A percentile compares a stretch with the other conserved stretches of the same genome.
Conservation (phyloP, 345 rosid genomes). For the Draba incana region DNA sequence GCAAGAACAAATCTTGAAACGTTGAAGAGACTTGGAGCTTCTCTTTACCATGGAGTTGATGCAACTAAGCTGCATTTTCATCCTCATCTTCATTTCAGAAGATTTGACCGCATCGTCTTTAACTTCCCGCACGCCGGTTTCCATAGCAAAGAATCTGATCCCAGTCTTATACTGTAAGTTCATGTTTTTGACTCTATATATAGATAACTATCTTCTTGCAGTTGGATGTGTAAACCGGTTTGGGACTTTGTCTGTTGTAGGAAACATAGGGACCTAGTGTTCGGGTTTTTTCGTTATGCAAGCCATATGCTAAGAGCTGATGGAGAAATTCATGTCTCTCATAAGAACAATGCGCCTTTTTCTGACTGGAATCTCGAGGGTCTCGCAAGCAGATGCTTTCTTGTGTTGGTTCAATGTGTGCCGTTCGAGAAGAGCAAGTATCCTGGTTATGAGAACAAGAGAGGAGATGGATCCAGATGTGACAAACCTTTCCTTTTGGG, state of each 20-base stretch:
- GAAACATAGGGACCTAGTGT: constrained; percentile 51
- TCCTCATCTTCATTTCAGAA: constrained; percentile 41
- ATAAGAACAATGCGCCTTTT: constrained; percentile 56
- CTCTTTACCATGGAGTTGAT: constrained; percentile 54
- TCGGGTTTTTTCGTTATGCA: constrained; percentile 52
- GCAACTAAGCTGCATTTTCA: constrained; percentile 51
- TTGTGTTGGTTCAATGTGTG: constrained; percentile 34
- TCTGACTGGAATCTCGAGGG: constrained; percentile 56
- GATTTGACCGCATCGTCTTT: constrained; percentile 56
- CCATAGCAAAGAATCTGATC: constrained; percentile 39
- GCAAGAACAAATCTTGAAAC: constrained; percentile 49
- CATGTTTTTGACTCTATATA: not conserved
- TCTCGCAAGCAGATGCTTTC: constrained; percentile 48
- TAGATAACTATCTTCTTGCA: not conserved
- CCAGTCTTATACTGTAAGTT: constrained; percentile 43
- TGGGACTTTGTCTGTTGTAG: constrained; percentile 36
- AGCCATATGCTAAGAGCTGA: constrained; percentile 45
- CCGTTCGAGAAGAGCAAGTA: constrained; percentile 47
- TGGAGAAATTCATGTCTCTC: constrained; percentile 64
- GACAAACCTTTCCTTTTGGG: constrained; percentile 58
- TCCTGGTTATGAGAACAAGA: constrained; percentile 57
- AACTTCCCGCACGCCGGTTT: constrained; percentile 77
- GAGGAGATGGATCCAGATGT: constrained; percentile 53
- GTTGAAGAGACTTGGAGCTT: constrained; percentile 49
- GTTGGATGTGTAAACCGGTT: constrained; percentile 30